Evolutionary conservation across 345 rosid species (phyloP).

Genomic region (Carallia pectinifolia): DNA sequence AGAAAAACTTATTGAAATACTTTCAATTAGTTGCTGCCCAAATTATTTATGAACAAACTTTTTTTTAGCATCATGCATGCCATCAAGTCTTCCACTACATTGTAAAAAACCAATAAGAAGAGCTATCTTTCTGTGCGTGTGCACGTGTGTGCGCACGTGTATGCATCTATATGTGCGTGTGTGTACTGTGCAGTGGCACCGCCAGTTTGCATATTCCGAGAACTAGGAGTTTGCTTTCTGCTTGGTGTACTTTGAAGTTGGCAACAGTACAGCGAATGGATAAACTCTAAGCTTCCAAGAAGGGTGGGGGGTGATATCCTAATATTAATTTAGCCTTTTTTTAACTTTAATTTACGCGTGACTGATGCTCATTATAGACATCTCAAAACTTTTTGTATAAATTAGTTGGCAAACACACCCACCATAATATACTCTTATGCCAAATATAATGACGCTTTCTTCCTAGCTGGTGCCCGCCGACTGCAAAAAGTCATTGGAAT

Average conservation of each 20-base stretch:
- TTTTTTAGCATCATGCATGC: too few species aligned
- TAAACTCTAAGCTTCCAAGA: neutral
- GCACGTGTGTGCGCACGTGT: too few species aligned
- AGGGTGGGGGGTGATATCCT: neutral
- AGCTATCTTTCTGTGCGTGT: too few species aligned
- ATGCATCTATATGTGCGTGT: too few species aligned
- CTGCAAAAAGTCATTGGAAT: slow-evolving; percentile 5
- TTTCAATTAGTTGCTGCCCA: too few species aligned
- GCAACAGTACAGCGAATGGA: slow-evolving; percentile 2
- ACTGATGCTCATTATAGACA: slow-evolving; percentile 24
- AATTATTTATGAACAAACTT: too few species aligned
- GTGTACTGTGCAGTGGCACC: slow-evolving; percentile 1
- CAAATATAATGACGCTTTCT: slow-evolving; percentile 17
- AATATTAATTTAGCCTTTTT: slow-evolving; percentile 38
- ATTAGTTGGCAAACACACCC: slow-evolving; percentile 9
- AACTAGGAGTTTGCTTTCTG: slow-evolving; percentile 21
- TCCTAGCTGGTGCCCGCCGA: slow-evolving; percentile 35
- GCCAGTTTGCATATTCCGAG: slow-evolving; percentile 17
- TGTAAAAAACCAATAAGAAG: too few species aligned
- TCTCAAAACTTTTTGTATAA: slow-evolving; percentile 16
- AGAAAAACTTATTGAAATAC: too few species aligned
- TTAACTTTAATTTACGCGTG: slow-evolving; percentile 43
- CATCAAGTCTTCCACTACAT: too few species aligned
- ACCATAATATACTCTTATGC: slow-evolving; percentile 1
- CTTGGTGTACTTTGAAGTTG: slow-evolving; percentile 11